These are phyloP conservation scores for Zelopaecilomyces penicillatus DNA, from an alignment of 2,329 filamentous ascomycete species.

Conservation along the genomic window DNA sequence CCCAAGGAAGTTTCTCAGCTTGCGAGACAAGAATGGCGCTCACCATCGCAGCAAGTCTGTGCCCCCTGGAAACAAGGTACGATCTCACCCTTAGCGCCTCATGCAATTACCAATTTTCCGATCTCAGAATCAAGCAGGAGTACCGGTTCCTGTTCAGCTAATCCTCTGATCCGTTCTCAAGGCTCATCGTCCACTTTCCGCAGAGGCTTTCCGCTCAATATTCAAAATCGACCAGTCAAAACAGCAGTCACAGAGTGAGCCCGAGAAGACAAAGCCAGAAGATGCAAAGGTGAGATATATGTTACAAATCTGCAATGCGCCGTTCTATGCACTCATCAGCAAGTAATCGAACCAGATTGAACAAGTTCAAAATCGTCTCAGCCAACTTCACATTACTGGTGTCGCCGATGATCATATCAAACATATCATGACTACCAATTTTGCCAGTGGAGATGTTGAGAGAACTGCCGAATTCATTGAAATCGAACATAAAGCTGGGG, in stretches of 20 bases:
- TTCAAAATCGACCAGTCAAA: constrained; percentile 55
- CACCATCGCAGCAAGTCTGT: constrained; percentile 49
- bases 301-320: no score
- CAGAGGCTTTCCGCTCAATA: constrained; percentile 53
- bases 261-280: constrained; percentile 22
- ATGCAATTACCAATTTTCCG: not conserved
- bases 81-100: not conserved
- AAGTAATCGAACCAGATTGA: constrained; percentile 27
- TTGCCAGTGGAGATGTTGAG: constrained; percentile 61
- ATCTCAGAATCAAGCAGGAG: not conserved
- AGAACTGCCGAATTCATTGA: constrained; percentile 69
- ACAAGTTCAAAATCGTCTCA: constrained; percentile 29
- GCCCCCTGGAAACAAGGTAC: constrained; percentile 34
- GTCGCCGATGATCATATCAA: constrained; percentile 49
- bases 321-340: constrained; percentile 1
- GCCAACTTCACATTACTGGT: constrained; percentile 36
- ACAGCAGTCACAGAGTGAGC: constrained; percentile 24
- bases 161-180: not conserved
- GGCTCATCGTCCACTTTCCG: constrained; percentile 43
- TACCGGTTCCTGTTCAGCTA: no score
- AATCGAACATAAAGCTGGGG: constrained; percentile 71
- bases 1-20: constrained; percentile 59
- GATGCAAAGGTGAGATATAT: constrained; percentile 26
- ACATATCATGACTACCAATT: constrained; percentile 50
- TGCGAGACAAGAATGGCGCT: constrained; percentile 54